These are phyloP conservation scores for Fusarium sacchari DNA, from an alignment of 2,329 filamentous ascomycete species.

Conservation along the genomic window DNA sequence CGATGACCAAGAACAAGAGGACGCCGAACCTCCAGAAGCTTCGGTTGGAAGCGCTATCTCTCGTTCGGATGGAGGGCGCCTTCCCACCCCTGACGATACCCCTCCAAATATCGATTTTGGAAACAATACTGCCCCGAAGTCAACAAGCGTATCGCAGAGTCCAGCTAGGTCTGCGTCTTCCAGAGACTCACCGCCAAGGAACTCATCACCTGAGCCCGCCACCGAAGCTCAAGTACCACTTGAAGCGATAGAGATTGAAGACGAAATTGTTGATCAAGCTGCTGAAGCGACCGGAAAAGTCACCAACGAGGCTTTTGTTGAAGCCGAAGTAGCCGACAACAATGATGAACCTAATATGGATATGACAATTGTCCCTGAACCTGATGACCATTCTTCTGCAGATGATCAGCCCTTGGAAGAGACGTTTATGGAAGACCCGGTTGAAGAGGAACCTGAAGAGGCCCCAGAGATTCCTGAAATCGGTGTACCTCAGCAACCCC, in stretches of 20 bases:
- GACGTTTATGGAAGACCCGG: constrained; percentile 12
- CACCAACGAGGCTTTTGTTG: constrained; percentile 3
- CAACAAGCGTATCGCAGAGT: constrained; percentile 16
- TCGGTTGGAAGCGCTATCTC: constrained; percentile 49
- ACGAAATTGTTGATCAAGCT: constrained; percentile 18
- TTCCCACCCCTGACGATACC: constrained; percentile 65
- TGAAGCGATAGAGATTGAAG: constrained; percentile 26
- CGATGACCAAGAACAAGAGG: constrained; percentile 16
- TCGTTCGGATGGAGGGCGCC: constrained; percentile 55
- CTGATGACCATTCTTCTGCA: constrained; percentile 1
- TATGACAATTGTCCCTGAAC: constrained; percentile 14
- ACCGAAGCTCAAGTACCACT: not conserved
- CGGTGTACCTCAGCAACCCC: constrained; percentile 14
- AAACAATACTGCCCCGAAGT: constrained; percentile 35
- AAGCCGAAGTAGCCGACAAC: constrained; percentile 3
- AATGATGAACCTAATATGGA: constrained; percentile 6
- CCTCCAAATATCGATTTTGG: constrained; percentile 51
- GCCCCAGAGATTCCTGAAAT: constrained; percentile 19
- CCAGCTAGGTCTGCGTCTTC: constrained; percentile 13
- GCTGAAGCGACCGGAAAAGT: constrained; percentile 1
- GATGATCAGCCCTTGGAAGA: constrained; percentile 22
- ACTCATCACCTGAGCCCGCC: not conserved
- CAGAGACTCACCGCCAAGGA: constrained; percentile 3
- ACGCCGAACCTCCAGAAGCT: constrained; percentile 9
- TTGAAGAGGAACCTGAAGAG: constrained; percentile 18